Evolutionary conservation across 2,329 filamentous ascomycete genomes (phyloP), one percentile per base, ranked within the genome.

Genomic region (Pestalotiopsis sp.): DNA sequence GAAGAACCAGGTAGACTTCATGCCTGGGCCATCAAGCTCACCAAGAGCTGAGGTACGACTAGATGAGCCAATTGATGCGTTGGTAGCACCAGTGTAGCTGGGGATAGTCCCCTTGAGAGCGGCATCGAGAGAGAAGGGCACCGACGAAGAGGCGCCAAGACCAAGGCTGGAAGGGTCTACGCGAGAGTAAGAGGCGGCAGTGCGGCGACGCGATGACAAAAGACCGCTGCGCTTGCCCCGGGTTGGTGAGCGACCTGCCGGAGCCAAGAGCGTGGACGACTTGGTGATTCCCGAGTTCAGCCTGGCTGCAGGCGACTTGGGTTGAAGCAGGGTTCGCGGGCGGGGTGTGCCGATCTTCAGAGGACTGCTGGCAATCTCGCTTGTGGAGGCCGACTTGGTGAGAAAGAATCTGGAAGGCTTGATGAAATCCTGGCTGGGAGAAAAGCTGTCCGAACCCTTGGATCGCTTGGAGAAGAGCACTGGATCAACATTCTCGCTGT

Each of bases 101-200:
- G 91, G 83, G 66, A 95, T 89, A 36, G 92, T 94, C 64, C 92
- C 92, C 78, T 89, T 92, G 71, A 97, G 88, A 3, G 94, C 95
- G 27, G 93, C 92, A 77, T 96, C 92, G 69, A 97, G 90, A 66
- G 92, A 95, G 81, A 97, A 97, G 0, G 93, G 93, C 3, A 91
- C 82, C 6, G 84, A 81, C n/a, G 82, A 74, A 39, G 65, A 65
- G 36, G 62, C 52, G 20, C 63, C 52, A 70, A 82, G 81, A 64
- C 81, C 80, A 77, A 91, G 90, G 14, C 87, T 81, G 1, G 92
- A 91, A 1, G 92, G 91, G 72, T 95, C 92, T 67, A 95, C 84
- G 61, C 93, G 92, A 59, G 87, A 84, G 79, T 91, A 90, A 14
- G 86, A 84, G 5, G 88, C 85, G n/a, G 86, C 86, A 17, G 86